Base-by-base conservation (phyloP, 2,329 filamentous ascomycete genomes). In the Paraphaeosphaeria sporulosa region DNA sequence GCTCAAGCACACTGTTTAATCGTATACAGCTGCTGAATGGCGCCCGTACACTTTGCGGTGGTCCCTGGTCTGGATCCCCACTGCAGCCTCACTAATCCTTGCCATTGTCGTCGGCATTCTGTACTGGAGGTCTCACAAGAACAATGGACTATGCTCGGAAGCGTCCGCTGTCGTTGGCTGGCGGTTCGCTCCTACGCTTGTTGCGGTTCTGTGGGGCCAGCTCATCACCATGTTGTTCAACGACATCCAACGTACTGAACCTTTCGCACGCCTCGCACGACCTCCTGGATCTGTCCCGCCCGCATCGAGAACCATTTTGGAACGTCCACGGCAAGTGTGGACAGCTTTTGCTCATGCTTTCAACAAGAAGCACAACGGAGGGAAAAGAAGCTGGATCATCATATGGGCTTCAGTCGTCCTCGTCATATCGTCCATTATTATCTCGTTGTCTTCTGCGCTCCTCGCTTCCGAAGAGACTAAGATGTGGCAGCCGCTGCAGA, bases 361-460 rank as follows among this genome's bases (percentile, higher is more conserved):
- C 15, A 53, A 48, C 36, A 63, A 55, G 40, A 54, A 59, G 21
- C 55, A 54, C 12, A 63, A 64, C 15, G 54, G 54, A 40, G 64
- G 64, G 2, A 58, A 53, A 38, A 57, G 48, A 34, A 56, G 59
- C 21, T 65, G 63, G 61, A 42, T 48, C n/a, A 46, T 64, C 7
- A 48, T 64, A 6, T 40, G 58, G 42, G 53, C 59, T 19, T 60
- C 55, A 2, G 10, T 61, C 2, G 43, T 54, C 2, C 60, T 55
- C 15, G 60, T 61, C 17, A 12, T 67, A 15, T 49, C 55, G 23
- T 55, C 62, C 7, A 34, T 67, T 25, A n/a, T 57, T 8, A 61
- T 67, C 19, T 64, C 65, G 0, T 49, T 67, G 8, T 67, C 65
- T 9, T 65, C 65, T 40, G 58, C 59, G 12, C 52, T 66, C 1